These are phyloP conservation scores for Malus hybrid DNA, from an alignment of 331 rosid species.

Conservation along the genomic window DNA sequence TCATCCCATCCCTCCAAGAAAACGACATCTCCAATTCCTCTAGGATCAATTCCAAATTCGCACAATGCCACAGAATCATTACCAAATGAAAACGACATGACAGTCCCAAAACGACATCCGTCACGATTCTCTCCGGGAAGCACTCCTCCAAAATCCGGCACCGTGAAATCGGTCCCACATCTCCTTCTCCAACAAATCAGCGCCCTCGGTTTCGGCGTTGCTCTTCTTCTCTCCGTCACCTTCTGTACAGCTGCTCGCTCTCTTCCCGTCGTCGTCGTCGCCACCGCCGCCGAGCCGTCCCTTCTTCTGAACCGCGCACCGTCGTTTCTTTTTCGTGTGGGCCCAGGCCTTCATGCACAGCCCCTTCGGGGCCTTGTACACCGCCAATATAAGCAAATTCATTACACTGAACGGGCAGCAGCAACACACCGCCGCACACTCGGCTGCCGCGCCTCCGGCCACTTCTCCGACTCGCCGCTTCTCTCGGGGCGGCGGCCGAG, in stretches of 20 bases:
- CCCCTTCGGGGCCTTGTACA: slow-evolving; percentile 55
- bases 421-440: slow-evolving; percentile 65
- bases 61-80: not conserved
- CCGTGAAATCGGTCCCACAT: slow-evolving; percentile 48
- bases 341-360: slow-evolving; percentile 44
- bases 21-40: not conserved
- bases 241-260: not conserved
- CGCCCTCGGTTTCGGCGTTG: slow-evolving; percentile 3
- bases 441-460: slow-evolving; percentile 69
- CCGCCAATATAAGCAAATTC: slow-evolving; percentile 43
- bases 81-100: not conserved
- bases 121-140: slow-evolving; percentile 29
- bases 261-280: not conserved
- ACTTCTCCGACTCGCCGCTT: slow-evolving; percentile 33
- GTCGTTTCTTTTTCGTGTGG: slow-evolving; percentile 11
- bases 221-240: not conserved
- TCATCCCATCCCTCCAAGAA: not conserved
- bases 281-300: not conserved
- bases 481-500: not conserved
- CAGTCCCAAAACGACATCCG: not conserved
- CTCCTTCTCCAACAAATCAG: slow-evolving; percentile 32
- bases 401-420: slow-evolving; percentile 57
- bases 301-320: not conserved
- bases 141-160: slow-evolving; percentile 68
- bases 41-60: not conserved